Conservation (phyloP, 208 protist genomes). For the Acanthamoeba sp. region DNA sequence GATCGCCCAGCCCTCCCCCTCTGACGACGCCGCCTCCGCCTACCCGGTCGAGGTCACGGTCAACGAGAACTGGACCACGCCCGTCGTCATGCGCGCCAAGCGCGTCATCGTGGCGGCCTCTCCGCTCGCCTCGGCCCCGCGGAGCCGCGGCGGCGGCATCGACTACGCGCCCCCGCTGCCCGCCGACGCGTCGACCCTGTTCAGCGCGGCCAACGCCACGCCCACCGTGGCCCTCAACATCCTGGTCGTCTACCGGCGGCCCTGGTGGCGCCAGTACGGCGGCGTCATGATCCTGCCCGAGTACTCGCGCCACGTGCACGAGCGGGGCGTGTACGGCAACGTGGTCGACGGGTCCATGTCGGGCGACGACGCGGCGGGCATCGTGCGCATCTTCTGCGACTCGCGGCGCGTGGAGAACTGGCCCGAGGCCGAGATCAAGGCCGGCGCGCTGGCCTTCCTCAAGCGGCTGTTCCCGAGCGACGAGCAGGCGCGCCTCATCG, state of each 20-base stretch:
- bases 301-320: constrained; percentile 13
- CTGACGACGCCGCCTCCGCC: neutral
- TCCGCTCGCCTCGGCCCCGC: neutral
- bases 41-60: constrained; percentile 16
- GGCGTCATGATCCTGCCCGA: constrained; percentile 13
- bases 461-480: neutral
- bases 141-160: neutral
- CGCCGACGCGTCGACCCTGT: neutral
- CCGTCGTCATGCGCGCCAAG: neutral
- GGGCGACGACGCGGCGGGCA: neutral
- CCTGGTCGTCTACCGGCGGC: neutral
- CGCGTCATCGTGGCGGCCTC: neutral
- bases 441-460: neutral
- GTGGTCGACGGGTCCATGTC: neutral
- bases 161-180: neutral
- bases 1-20: neutral
- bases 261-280: constrained; percentile 25
- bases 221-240: constrained; percentile 19
- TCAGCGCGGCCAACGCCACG: neutral
- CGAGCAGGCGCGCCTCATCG: neutral
- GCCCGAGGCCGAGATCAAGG: neutral
- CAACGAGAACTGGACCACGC: neutral
- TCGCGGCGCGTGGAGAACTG: neutral
- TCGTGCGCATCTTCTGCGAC: constrained; percentile 33
- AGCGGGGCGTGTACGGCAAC: constrained; percentile 18